These are phyloP conservation scores for Loxodes magnus DNA, from an alignment of 73 alveolate genomes.

Conservation along the genomic window DNA sequence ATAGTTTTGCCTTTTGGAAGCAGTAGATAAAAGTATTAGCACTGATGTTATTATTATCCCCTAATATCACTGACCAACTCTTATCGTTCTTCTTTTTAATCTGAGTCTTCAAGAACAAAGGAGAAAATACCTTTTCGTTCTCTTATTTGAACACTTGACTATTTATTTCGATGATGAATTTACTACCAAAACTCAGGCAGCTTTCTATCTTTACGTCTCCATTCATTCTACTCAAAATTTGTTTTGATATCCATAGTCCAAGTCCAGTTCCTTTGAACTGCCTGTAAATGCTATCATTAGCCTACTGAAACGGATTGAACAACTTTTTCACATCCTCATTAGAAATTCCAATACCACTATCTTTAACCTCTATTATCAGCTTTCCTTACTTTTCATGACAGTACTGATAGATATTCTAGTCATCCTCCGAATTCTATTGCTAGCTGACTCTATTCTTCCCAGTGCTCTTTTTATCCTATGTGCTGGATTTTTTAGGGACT, in stretches of 20 bases:
- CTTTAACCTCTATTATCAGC: not conserved
- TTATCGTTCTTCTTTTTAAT: no score
- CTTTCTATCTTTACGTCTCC: no score
- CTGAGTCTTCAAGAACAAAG: no score
- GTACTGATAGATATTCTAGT: not conserved
- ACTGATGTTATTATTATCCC: no score
- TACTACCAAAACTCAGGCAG: no score
- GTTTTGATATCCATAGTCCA: conserved; percentile 15
- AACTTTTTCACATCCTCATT: conserved; percentile 4
- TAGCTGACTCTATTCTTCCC: not conserved
- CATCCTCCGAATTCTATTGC: not conserved
- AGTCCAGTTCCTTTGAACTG: conserved; percentile 17
- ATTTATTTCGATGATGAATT: no score
- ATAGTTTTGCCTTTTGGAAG: no score
- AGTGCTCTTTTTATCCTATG: not conserved
- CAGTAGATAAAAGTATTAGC: no score
- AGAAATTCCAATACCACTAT: conserved; percentile 11
- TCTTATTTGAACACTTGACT: no score
- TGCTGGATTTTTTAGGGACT: not conserved
- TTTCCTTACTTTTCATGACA: not conserved
- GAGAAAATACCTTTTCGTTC: no score
- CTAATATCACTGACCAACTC: no score
- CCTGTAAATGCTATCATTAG: conserved; percentile 7
- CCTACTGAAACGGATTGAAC: conserved; percentile 11
- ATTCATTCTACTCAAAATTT: no score